Conservation (phyloP, 306 rosid species). For the Vigna radiata region DNA sequence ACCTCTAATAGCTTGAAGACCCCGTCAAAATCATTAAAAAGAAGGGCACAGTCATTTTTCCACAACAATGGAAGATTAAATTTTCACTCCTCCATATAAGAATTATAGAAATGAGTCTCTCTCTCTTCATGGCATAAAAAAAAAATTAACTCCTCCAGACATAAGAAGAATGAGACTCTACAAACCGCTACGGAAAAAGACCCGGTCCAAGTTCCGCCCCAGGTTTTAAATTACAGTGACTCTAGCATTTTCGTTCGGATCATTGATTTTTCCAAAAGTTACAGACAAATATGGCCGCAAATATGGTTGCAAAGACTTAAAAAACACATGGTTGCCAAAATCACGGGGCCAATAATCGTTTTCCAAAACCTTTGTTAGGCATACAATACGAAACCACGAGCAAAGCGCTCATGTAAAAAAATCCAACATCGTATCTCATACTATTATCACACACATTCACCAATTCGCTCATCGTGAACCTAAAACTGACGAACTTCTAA, state of each 20-base stretch:
- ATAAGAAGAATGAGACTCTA: background rate
- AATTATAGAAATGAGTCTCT: background rate
- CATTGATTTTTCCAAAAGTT: too few species aligned
- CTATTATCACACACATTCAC: slow-evolving; percentile 41
- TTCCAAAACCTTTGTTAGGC: too few species aligned
- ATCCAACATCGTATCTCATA: slow-evolving; percentile 56
- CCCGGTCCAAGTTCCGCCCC: slow-evolving; percentile 43
- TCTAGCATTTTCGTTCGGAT: background rate
- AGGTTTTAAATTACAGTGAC: background rate
- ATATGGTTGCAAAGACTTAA: too few species aligned
- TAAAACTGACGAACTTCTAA: background rate
- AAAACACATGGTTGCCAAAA: too few species aligned
- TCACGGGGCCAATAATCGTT: too few species aligned
- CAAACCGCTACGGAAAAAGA: slow-evolving; percentile 38
- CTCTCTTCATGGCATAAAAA: slow-evolving; percentile 57
- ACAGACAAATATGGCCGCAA: too few species aligned
- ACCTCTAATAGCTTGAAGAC: slow-evolving; percentile 56
- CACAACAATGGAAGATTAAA: slow-evolving; percentile 19
- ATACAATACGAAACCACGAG: slow-evolving; percentile 38
- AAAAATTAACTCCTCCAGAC: slow-evolving; percentile 35
- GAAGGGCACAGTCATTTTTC: slow-evolving; percentile 46
- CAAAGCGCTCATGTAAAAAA: slow-evolving; percentile 89
- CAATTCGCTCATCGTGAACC: background rate
- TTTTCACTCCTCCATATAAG: slow-evolving; percentile 23
- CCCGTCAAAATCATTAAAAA: slow-evolving; percentile 55